Evolutionary conservation across 2,329 filamentous ascomycete species (phyloP).

Genomic region (Elsinoe australis): DNA sequence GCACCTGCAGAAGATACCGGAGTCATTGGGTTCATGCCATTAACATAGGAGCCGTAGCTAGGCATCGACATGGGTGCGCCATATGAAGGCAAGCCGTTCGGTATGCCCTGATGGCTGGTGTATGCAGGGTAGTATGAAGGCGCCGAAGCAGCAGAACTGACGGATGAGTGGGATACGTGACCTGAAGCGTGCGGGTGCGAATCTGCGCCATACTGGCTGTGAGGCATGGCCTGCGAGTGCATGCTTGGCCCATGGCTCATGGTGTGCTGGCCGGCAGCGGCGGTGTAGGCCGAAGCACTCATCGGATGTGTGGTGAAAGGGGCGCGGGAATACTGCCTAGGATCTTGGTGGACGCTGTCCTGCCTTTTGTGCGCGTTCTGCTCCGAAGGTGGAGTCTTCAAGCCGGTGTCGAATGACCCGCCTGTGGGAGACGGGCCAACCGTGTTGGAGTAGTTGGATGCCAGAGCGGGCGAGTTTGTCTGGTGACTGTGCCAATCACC

Average conservation of each 20-base stretch:
- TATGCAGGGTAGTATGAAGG: conserved; percentile 12
- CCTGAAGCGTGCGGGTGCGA: conserved; percentile 7
- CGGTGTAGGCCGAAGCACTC: conserved; percentile 10
- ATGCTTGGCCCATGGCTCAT: conserved; percentile 11
- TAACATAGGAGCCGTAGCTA: conserved; percentile 7
- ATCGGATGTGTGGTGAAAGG: conserved; percentile 16
- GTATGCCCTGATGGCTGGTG: conserved; percentile 3
- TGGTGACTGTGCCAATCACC: conserved; percentile 1
- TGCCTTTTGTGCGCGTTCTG: conserved; percentile 41
- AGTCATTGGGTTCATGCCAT: conserved; percentile 16
- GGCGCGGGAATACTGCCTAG: conserved; percentile 4
- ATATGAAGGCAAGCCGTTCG: conserved; percentile 2
- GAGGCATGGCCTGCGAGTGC: conserved; percentile 6
- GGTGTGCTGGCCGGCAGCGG: conserved; percentile 12
- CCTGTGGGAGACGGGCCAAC: conserved; percentile 50
- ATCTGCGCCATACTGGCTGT: conserved; percentile 11
- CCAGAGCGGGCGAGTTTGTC: conserved; percentile 15
- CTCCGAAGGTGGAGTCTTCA: conserved; percentile 71
- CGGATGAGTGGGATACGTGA: conserved; percentile 13
- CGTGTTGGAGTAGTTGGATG: conserved; percentile 33
- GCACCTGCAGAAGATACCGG: conserved; percentile 5
- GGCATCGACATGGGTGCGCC: conserved; percentile 1
- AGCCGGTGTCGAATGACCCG: conserved; percentile 44
- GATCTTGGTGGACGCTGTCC: conserved; percentile 20
- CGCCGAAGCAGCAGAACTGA: conserved; percentile 11